These are phyloP conservation scores for Fusarium chuoi DNA, from an alignment of 2,329 filamentous ascomycete species.

Conservation along the genomic window DNA sequence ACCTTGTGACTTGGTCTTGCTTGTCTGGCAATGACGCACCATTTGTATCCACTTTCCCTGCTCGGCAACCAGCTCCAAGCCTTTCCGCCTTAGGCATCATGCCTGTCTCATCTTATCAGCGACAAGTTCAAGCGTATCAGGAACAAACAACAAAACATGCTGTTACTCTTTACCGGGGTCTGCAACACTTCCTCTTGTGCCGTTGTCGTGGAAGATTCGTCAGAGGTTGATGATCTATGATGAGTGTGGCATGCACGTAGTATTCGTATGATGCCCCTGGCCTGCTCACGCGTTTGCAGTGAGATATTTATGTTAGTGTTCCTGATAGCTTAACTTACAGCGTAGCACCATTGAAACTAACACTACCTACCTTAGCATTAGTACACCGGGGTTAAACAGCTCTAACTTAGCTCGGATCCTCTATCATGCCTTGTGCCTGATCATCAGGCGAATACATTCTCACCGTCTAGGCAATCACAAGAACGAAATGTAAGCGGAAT, in stretches of 20 bases:
- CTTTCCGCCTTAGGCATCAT: conserved; percentile 45
- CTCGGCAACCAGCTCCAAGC: conserved; percentile 41
- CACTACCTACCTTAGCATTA: background rate
- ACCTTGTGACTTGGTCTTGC: conserved; percentile 39
- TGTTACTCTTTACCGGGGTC: conserved; percentile 3
- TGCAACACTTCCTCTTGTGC: conserved; percentile 3
- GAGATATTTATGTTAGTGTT: conserved; percentile 15
- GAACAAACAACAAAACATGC: conserved; percentile 26
- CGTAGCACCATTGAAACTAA: background rate
- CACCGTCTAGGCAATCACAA: background rate
- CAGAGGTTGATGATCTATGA: conserved; percentile 1
- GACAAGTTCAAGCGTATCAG: conserved; percentile 28
- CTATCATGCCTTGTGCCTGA: conserved; percentile 19
- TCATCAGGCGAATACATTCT: background rate
- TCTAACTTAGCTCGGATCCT: conserved; percentile 14
- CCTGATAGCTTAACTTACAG: conserved; percentile 6
- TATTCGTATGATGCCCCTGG: conserved; percentile 16
- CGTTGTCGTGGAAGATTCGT: conserved; percentile 28
- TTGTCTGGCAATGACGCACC: conserved; percentile 44
- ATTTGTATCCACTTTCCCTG: conserved; percentile 41
- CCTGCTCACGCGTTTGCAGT: conserved; percentile 8
- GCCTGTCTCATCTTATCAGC: conserved; percentile 29
- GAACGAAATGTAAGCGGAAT: background rate
- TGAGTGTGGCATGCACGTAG: background rate
- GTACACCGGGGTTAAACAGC: conserved; percentile 3